Conservation (phyloP, 2,329 filamentous ascomycete genomes). For the Ceratocystiopsis minuta region DNA sequence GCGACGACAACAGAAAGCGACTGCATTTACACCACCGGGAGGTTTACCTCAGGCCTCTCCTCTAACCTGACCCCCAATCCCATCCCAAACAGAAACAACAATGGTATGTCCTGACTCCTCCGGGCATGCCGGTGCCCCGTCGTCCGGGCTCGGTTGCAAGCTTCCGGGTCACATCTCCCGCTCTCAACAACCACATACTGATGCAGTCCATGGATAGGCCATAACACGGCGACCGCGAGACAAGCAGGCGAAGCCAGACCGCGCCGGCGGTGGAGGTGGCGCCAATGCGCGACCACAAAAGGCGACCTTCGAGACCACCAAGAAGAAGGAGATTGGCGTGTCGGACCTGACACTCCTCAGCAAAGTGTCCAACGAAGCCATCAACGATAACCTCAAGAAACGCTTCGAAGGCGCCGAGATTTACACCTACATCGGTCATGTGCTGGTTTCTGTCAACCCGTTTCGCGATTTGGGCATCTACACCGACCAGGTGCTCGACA, state of each 20-base stretch:
- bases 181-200: too few species aligned
- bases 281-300: constrained; percentile 62
- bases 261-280: constrained; percentile 22
- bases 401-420: constrained; percentile 95
- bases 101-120: too few species aligned
- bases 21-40: too few species aligned
- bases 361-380: constrained; percentile 97
- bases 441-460: constrained; percentile 95
- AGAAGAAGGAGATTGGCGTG: constrained; percentile 98
- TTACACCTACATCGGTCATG: constrained; percentile 99
- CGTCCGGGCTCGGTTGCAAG: too few species aligned
- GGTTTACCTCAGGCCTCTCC: too few species aligned
- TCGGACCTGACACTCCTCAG: constrained; percentile 94
- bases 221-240: constrained; percentile 29
- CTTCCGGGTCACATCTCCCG: too few species aligned
- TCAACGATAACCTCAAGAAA: constrained; percentile 98
- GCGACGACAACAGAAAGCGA: too few species aligned
- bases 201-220: constrained; percentile 17
- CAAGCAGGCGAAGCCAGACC: constrained; percentile 22
- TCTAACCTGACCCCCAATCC: too few species aligned
- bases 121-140: too few species aligned
- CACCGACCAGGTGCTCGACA: constrained; percentile 81
- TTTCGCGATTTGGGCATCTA: constrained; percentile 97
- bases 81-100: too few species aligned
- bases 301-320: constrained; percentile 84